A percentile compares a stretch with the other conserved stretches of the same genome.
phyloP scores from a whole-genome alignment of 2,329 filamentous ascomycete genomes.

The Thelonectria blattea region DNA sequence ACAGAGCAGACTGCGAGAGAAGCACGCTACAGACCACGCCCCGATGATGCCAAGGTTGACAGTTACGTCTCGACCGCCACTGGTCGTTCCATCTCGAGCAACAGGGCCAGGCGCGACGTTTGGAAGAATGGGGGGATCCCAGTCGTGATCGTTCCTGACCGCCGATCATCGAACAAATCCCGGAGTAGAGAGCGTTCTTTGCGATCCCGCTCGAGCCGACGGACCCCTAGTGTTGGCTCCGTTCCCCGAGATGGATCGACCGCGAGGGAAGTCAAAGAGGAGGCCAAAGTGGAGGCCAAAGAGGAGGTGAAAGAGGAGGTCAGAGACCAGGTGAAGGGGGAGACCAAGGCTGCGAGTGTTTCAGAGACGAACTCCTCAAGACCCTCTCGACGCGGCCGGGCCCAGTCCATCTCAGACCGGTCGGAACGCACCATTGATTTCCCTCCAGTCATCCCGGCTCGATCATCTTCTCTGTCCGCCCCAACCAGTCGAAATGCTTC shows the following conservation, averaged over 20 bases:
- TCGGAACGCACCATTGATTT: constrained; percentile 65
- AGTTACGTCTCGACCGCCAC: constrained; percentile 58
- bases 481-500: constrained; percentile 62
- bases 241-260: constrained; percentile 48
- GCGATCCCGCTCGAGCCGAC: constrained; percentile 65
- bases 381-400: constrained; percentile 48
- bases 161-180: constrained; percentile 60
- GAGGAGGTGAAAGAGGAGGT: too few species aligned
- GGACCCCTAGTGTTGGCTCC: constrained; percentile 55
- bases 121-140: constrained; percentile 66
- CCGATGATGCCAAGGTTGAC: constrained; percentile 46
- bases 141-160: constrained; percentile 66
- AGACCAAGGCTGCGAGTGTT: constrained; percentile 30
- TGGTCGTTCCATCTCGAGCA: constrained; percentile 57
- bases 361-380: constrained; percentile 48
- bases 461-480: constrained; percentile 67
- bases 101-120: constrained; percentile 63
- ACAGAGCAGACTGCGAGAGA: constrained; percentile 34
- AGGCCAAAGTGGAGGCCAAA: constrained; percentile 46
- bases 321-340: constrained; percentile 41
- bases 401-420: constrained; percentile 55
- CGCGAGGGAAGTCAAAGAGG: constrained; percentile 46
- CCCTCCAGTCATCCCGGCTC: constrained; percentile 61
- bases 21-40: constrained; percentile 37
- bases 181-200: constrained; percentile 61